Evolutionary conservation across 208 protist genomes (phyloP).

Genomic region (Trypanosoma vivax): DNA sequence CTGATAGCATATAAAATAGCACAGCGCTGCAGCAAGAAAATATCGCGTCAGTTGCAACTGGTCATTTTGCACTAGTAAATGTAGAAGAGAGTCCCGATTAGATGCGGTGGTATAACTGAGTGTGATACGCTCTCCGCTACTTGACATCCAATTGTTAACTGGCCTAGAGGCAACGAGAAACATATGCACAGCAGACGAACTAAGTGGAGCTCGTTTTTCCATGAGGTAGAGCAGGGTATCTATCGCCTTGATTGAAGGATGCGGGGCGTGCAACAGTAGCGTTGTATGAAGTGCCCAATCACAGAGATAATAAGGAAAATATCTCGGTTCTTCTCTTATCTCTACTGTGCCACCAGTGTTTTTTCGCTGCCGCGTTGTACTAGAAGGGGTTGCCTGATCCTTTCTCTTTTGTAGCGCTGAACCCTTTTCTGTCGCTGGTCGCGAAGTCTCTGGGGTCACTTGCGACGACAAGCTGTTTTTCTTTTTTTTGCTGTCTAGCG

Average conservation of each 20-base stretch:
- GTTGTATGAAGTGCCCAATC: constrained; percentile 79
- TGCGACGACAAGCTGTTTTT: not conserved
- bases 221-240: constrained; percentile 60
- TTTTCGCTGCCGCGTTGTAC: not conserved
- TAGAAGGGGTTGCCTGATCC: not conserved
- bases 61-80: constrained; percentile 74
- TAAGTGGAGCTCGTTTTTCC: constrained; percentile 52
- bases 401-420: not conserved
- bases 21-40: constrained; percentile 56
- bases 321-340: not conserved
- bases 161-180: constrained; percentile 45
- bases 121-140: constrained; percentile 14
- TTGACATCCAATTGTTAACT: constrained; percentile 20
- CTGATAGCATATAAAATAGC: constrained; percentile 46
- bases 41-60: constrained; percentile 72
- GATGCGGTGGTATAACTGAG: constrained; percentile 36
- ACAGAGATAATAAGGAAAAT: constrained; percentile 28
- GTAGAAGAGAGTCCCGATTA: constrained; percentile 59
- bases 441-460: no score
- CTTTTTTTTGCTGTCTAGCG: not conserved
- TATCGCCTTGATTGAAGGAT: constrained; percentile 49
- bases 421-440: no score
- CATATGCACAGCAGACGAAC: constrained; percentile 56
- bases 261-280: constrained; percentile 49
- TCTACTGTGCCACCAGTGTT: not conserved